Percentiles rank a stretch among this genome's conserved stretches.
Conservation (phyloP, 176 grass and related monocot species). For the Musa beccarii region DNA sequence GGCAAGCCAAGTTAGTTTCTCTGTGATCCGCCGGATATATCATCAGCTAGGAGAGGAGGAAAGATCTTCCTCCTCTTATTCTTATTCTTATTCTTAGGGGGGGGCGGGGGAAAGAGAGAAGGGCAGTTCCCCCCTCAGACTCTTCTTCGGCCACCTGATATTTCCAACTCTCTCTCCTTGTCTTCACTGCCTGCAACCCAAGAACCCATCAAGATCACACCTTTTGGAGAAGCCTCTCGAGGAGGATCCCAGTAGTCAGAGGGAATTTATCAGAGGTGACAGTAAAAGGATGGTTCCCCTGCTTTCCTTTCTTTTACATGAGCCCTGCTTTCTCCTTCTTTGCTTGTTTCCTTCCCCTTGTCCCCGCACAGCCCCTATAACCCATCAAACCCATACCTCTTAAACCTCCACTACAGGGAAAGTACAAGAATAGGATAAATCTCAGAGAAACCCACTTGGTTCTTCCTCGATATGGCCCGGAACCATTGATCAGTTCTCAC, state of each 20-base stretch:
- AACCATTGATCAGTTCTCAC: constrained; percentile 1
- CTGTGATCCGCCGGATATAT: not conserved
- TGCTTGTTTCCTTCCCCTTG: not conserved
- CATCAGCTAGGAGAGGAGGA: not conserved
- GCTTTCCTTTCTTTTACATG: constrained; percentile 12
- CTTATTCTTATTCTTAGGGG: too few relatives aligned
- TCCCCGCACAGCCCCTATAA: not conserved
- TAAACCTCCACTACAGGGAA: constrained; percentile 6
- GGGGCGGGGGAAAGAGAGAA: not conserved
- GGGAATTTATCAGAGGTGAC: constrained; percentile 16
- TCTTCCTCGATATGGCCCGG: constrained; percentile 16
- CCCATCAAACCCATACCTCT: constrained; percentile 4
- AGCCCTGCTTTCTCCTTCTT: not conserved
- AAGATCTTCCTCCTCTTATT: not conserved
- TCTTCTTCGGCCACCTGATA: not conserved
- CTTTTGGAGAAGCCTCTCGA: constrained; percentile 32
- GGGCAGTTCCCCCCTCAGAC: not conserved
- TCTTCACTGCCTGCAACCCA: constrained; percentile 11
- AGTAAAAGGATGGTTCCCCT: constrained; percentile 20
- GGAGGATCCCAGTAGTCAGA: constrained; percentile 17
- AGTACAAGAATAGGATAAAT: not conserved
- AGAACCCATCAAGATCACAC: constrained; percentile 22
- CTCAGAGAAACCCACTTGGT: not conserved
- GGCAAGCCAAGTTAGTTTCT: not conserved
- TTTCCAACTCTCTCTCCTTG: not conserved